Evolutionary conservation across 345 rosid species (phyloP).

Genomic region (Eucalyptus sp.): DNA sequence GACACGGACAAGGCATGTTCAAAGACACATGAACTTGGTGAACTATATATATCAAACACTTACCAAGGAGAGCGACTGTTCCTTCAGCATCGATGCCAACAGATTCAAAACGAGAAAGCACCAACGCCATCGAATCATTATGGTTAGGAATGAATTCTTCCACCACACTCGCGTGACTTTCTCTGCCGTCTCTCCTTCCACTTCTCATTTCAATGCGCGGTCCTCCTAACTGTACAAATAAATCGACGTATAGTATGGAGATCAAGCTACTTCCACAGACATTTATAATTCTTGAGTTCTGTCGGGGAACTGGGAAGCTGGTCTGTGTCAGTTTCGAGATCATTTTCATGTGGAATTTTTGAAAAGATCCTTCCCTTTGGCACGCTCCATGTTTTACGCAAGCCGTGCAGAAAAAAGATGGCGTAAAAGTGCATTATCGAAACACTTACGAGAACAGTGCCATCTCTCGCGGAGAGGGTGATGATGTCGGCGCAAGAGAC

Average conservation of each 20-base stretch:
- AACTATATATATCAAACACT: background rate
- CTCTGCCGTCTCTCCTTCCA: conserved; percentile 57
- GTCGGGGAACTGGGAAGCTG: background rate
- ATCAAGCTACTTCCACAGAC: background rate
- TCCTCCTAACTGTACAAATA: conserved; percentile 44
- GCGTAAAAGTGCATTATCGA: too few species aligned
- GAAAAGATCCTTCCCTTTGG: background rate
- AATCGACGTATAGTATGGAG: background rate
- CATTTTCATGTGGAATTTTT: background rate
- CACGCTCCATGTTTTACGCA: background rate
- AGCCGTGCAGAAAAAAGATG: too few species aligned
- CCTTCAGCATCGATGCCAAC: conserved; percentile 57
- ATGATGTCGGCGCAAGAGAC: conserved; percentile 86
- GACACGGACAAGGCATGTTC: background rate
- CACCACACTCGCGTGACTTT: conserved; percentile 33
- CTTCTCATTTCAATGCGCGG: conserved; percentile 76
- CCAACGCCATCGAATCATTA: conserved; percentile 44
- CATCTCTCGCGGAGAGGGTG: conserved; percentile 80
- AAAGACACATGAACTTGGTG: background rate
- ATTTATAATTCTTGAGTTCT: background rate
- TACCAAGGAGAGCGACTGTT: conserved; percentile 65
- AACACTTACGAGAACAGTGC: conserved; percentile 44
- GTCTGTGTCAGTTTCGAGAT: background rate
- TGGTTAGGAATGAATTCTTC: conserved; percentile 48
- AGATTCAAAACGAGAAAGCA: conserved; percentile 53